phyloP scores from a whole-genome alignment of 192 early-diverging fungal genomes.

The Coemansia sp. region DNA sequence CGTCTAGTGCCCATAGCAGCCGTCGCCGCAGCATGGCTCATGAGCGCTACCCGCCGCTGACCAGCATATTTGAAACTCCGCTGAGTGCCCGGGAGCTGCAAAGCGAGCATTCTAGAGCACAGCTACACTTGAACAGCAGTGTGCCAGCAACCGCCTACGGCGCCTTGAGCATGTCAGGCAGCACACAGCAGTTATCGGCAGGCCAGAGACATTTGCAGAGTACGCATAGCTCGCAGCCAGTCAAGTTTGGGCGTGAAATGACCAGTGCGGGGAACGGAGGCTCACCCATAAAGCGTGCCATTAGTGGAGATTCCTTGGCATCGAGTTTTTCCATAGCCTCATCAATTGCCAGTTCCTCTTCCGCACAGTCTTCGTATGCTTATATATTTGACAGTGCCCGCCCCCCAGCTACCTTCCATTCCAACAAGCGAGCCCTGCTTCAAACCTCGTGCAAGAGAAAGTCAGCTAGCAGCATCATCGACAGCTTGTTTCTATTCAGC shows the following conservation, averaged over 20 bases:
- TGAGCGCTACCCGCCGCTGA: conserved; percentile 52
- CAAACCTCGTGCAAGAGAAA: conserved; percentile 3
- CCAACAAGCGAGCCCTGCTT: neutral
- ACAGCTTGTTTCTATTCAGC: conserved; percentile 7
- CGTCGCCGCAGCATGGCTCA: conserved; percentile 41
- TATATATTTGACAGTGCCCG: conserved; percentile 50
- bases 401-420: conserved; percentile 6
- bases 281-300: conserved; percentile 8
- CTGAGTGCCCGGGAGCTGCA: neutral
- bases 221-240: too few species aligned
- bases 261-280: too few species aligned
- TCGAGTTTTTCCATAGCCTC: conserved; percentile 24
- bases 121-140: conserved; percentile 6
- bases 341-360: conserved; percentile 31
- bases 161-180: neutral
- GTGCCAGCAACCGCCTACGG: neutral
- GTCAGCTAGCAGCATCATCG: conserved; percentile 10
- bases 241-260: too few species aligned
- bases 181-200: neutral
- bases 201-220: too few species aligned
- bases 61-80: conserved; percentile 43
- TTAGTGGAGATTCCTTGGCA: conserved; percentile 28
- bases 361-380: conserved; percentile 40
- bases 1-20: conserved; percentile 6
- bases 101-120: conserved; percentile 7